Conservation (phyloP, 345 rosid species). For the Schrenkiella parvula region DNA sequence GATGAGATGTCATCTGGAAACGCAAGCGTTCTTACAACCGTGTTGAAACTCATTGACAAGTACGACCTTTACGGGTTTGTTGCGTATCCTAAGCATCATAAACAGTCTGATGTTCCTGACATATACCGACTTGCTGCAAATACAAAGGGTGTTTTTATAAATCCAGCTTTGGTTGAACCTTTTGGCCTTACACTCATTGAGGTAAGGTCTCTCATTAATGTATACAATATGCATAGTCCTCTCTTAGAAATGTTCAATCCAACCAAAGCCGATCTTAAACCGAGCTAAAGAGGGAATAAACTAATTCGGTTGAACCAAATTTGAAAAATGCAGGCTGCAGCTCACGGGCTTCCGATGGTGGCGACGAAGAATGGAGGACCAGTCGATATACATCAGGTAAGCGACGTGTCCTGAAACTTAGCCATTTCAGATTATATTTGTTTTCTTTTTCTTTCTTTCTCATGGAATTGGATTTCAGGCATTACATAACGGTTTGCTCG, state of each 20-base stretch:
- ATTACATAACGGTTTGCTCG: conserved; percentile 83
- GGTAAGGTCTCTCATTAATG: conserved; percentile 37
- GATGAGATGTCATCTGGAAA: conserved; percentile 79
- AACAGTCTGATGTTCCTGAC: conserved; percentile 92
- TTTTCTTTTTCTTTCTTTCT: not conserved
- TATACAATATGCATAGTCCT: not conserved
- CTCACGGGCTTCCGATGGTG: conserved; percentile 98
- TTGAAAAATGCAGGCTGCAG: conserved; percentile 67
- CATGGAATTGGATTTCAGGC: conserved; percentile 45
- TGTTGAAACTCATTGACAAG: conserved; percentile 79
- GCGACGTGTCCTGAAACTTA: conserved; percentile 12
- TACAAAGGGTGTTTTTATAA: conserved; percentile 96
- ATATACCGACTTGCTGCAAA: conserved; percentile 89
- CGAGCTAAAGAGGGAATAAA: not conserved
- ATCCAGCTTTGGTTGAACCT: conserved; percentile 96
- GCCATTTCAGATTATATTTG: not conserved
- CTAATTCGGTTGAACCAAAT: not conserved
- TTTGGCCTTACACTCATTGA: conserved; percentile 96
- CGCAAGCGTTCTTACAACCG: conserved; percentile 78
- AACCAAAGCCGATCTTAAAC: not conserved
- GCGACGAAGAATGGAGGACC: conserved; percentile 99
- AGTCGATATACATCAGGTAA: conserved; percentile 80
- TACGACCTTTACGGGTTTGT: conserved; percentile 92
- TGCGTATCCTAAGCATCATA: conserved; percentile 97
- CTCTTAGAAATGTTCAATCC: not conserved